Conservation (phyloP, 2,329 filamentous ascomycete genomes). For the Verticillium albo-atrum region DNA sequence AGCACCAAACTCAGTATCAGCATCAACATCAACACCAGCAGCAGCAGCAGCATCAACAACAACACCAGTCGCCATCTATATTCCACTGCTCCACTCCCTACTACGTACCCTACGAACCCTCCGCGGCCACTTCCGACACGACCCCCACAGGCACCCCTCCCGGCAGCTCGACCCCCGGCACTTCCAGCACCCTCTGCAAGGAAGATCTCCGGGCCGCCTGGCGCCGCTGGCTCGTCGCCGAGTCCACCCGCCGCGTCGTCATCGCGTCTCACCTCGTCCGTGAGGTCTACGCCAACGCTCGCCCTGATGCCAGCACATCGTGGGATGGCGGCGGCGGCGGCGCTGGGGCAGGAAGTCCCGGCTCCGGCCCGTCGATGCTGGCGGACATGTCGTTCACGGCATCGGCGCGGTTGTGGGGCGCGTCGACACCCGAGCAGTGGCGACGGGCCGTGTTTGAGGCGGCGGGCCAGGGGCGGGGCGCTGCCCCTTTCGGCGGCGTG, state of each 20-base stretch:
- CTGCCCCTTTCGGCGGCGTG: neutral
- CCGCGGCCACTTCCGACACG: neutral
- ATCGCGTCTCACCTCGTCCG: slow-evolving; percentile 11
- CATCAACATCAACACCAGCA: neutral
- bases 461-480: neutral
- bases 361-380: neutral
- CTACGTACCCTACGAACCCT: neutral
- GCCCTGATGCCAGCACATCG: slow-evolving; percentile 6
- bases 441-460: slow-evolving; percentile 7
- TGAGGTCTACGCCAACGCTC: slow-evolving; percentile 10
- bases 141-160: neutral
- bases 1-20: slow-evolving; percentile 4
- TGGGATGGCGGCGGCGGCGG: neutral
- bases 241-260: slow-evolving; percentile 12
- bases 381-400: slow-evolving; percentile 14
- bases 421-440: slow-evolving; percentile 13
- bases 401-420: slow-evolving; percentile 11
- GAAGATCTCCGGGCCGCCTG: slow-evolving; percentile 12
- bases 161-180: neutral
- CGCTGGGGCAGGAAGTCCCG: neutral
- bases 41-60: neutral
- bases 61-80: neutral
- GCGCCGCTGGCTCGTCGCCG: slow-evolving; percentile 13
- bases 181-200: neutral
- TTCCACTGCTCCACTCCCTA: neutral